Conservation (phyloP, 306 rosid genomes). For the Lagenaria siceraria region DNA sequence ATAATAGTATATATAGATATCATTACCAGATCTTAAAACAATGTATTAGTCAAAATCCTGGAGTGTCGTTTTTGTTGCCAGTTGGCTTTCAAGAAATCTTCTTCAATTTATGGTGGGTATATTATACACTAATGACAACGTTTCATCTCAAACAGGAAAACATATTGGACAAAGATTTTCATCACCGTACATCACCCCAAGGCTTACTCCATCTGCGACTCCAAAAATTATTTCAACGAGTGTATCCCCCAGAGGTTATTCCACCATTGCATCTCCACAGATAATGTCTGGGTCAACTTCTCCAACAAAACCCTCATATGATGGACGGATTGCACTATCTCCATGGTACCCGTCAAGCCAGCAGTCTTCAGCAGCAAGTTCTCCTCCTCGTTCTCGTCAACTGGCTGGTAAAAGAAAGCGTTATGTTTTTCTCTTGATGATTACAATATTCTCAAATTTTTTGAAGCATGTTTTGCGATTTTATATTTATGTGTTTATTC, state of each 20-base stretch:
- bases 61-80: not conserved
- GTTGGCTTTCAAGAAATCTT: not conserved
- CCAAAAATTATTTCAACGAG: slow-evolving; percentile 64
- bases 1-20: not conserved
- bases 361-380: slow-evolving; percentile 94
- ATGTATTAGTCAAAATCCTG: not conserved
- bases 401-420: slow-evolving; percentile 36
- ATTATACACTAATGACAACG: not conserved
- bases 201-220: slow-evolving; percentile 83
- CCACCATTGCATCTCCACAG: slow-evolving; percentile 57
- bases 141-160: slow-evolving; percentile 38
- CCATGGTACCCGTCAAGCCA: slow-evolving; percentile 96
- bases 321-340: slow-evolving; percentile 46
- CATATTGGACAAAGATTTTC: slow-evolving; percentile 49
- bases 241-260: slow-evolving; percentile 76
- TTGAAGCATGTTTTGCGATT: not conserved
- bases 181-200: slow-evolving; percentile 83
- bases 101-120: not conserved
- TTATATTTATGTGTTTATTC: not conserved
- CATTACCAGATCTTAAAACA: too few species aligned
- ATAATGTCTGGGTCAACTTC: slow-evolving; percentile 60
- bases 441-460: not conserved
- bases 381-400: slow-evolving; percentile 73
- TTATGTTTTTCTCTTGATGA: not conserved
- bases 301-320: slow-evolving; percentile 56